A percentile compares a stretch with the other conserved stretches of the same genome.
phyloP scores from a whole-genome alignment of 179 eudicot genomes.

The Sideroxylon spinosum region DNA sequence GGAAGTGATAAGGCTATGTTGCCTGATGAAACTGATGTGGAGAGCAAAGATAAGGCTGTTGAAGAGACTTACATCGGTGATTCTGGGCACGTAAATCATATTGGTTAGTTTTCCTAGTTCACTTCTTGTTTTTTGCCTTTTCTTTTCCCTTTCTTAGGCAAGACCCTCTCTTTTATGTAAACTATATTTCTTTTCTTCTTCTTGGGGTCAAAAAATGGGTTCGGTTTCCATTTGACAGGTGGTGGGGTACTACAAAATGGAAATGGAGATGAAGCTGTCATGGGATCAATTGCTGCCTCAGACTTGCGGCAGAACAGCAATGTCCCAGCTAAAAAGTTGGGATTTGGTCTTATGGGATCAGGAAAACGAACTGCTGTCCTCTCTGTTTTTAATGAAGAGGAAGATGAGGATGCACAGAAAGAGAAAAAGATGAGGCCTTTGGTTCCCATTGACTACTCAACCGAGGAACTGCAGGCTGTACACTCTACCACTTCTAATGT shows the following conservation, averaged over 20 bases:
- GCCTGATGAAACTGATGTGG: slow-evolving; percentile 32
- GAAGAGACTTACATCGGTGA: slow-evolving; percentile 43
- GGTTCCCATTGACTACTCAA: slow-evolving; percentile 90
- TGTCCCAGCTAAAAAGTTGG: slow-evolving; percentile 63
- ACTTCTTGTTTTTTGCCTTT: neutral
- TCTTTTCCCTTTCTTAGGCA: neutral
- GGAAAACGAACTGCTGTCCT: slow-evolving; percentile 88
- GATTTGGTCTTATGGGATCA: slow-evolving; percentile 80
- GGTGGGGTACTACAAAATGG: slow-evolving; percentile 60
- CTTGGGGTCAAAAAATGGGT: neutral
- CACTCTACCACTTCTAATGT: slow-evolving; percentile 39
- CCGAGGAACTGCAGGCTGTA: slow-evolving; percentile 75
- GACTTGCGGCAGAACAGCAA: slow-evolving; percentile 44
- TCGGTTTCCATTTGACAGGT: slow-evolving; percentile 37
- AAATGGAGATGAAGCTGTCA: slow-evolving; percentile 42
- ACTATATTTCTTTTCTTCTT: neutral
- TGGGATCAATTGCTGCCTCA: slow-evolving; percentile 32
- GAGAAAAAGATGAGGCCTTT: slow-evolving; percentile 97
- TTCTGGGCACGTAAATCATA: slow-evolving; percentile 28
- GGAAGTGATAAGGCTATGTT: slow-evolving; percentile 39
- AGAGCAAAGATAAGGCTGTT: slow-evolving; percentile 35
- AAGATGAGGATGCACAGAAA: slow-evolving; percentile 85
- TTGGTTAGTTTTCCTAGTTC: slow-evolving; percentile 27
- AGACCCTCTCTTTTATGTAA: too few relatives aligned
- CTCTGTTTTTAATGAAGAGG: slow-evolving; percentile 85